Evolutionary conservation across 2,329 filamentous ascomycete species (phyloP).

Genomic region (Fonsecaea nubica): DNA sequence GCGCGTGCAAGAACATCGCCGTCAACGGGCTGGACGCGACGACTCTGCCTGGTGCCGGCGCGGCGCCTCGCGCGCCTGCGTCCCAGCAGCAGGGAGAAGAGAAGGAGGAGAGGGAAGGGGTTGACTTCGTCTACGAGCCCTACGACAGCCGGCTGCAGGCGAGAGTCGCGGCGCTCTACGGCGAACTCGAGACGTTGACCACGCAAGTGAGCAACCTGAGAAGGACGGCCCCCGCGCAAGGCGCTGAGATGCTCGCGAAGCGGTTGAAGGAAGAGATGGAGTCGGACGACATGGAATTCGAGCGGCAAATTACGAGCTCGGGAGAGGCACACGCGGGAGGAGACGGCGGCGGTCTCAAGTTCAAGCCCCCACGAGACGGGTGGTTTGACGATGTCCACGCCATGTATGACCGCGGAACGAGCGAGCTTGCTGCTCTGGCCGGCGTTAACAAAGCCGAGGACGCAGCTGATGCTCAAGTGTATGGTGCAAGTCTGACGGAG

Average conservation of each 20-base stretch:
- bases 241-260: constrained; percentile 50
- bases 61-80: background rate
- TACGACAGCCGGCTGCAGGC: constrained; percentile 54
- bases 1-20: constrained; percentile 53
- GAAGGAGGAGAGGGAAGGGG: constrained; percentile 47
- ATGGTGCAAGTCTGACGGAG: constrained; percentile 48
- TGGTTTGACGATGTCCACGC: constrained; percentile 51
- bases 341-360: constrained; percentile 21
- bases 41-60: constrained; percentile 15
- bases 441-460: constrained; percentile 41
- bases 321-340: constrained; percentile 3
- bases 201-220: constrained; percentile 55
- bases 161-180: constrained; percentile 53
- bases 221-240: constrained; percentile 51
- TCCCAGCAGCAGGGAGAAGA: constrained; percentile 27
- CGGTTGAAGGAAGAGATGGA: constrained; percentile 46
- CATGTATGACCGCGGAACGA: constrained; percentile 50
- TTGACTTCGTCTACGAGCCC: constrained; percentile 52
- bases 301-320: constrained; percentile 43
- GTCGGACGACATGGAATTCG: constrained; percentile 49
- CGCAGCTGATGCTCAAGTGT: constrained; percentile 38
- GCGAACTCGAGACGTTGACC: constrained; percentile 55
- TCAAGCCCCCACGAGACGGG: constrained; percentile 36
- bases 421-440: constrained; percentile 49
- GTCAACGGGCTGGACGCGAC: constrained; percentile 56